Evolutionary conservation across 345 rosid species (phyloP).

Genomic region (Arabidopsis thaliana): DNA sequence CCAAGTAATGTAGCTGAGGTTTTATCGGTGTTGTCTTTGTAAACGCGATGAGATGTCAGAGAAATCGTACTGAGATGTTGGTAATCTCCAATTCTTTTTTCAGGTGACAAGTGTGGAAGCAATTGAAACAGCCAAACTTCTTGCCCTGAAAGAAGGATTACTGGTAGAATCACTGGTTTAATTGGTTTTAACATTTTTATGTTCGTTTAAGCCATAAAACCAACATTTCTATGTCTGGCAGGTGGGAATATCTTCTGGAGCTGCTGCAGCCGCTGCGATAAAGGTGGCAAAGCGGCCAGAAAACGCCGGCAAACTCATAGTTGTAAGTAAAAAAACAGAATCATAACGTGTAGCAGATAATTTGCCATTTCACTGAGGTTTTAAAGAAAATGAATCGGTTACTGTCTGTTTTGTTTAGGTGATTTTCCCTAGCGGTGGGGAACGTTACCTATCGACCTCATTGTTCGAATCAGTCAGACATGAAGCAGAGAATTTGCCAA

Average conservation of each 20-base stretch:
- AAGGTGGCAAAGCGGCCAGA: conserved; percentile 64
- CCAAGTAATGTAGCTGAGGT: conserved; percentile 44
- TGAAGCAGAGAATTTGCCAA: conserved; percentile 59
- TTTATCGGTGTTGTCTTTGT: not conserved
- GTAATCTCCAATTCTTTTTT: not conserved
- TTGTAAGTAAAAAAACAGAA: conserved; percentile 49
- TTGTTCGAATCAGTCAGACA: conserved; percentile 59
- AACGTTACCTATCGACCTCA: conserved; percentile 69
- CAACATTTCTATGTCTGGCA: conserved; percentile 30
- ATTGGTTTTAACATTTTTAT: conserved; percentile 1
- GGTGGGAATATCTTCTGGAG: conserved; percentile 82
- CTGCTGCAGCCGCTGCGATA: conserved; percentile 71
- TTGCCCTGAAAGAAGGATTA: conserved; percentile 67
- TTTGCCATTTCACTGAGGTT: too few relatives aligned
- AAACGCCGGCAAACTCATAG: conserved; percentile 73
- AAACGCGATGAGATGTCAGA: conserved; percentile 14
- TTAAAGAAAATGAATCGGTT: not conserved
- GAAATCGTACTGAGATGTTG: conserved; percentile 8
- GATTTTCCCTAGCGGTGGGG: conserved; percentile 76
- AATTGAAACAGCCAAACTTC: conserved; percentile 58
- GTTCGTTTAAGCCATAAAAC: not conserved
- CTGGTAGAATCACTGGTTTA: conserved; percentile 46
- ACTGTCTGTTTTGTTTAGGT: conserved; percentile 38
- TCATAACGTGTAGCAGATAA: not conserved
- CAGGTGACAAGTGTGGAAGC: conserved; percentile 59